Base-by-base conservation (phyloP, 2,329 filamentous ascomycete species). In the Talaromyces sp. region DNA sequence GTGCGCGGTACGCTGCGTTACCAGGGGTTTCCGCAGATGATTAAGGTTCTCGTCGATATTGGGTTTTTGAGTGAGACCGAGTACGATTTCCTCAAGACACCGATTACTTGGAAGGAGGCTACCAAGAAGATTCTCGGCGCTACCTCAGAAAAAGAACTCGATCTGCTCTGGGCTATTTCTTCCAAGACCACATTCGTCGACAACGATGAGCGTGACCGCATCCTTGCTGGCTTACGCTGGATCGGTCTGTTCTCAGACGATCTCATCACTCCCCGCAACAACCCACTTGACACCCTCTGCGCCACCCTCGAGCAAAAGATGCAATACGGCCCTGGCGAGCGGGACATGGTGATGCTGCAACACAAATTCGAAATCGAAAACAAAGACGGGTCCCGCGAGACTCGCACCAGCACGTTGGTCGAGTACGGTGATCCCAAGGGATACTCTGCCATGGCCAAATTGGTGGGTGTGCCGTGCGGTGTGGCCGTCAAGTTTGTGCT, bases 241-340 rank as follows among this genome's bases (percentile, higher is more conserved):
- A 83, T 82, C 63, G 85, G 85, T 34, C 76, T 88, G 68, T 90
- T 92, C 81, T 89, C 87, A 51, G 84, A 88, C 69, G 84, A 87
- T 74, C 81, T 86, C 76, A 92, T 90, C 74, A 89, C 81, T 5
- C 89, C 91, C 31, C 83, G 87, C 64, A 90, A 88, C 63, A 97
- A 91, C 82, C 90, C 92, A 3, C 86, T 97, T 27, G 93, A 97
- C 78, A 94, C 91, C n/a, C 87, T 97, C 45, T 97, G 93, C 81
- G 92, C 91, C 36, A 91, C 88, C 2, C 86, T 97, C 34, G 92
- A 96, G 84, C 82, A 91, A 84, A 96, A 96, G 88, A 96, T 96
- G 91, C 86, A 91, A 79, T 97, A 89, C 78, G 90, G 86, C 74
- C 83, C 90, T 72, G 89, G 86, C 67, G 92, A 97, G 86, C 89